A percentile compares a stretch with the other conserved stretches of the same genome.
Conservation (phyloP, 1,284 basidiomycete genomes). For the Irpex sp. region DNA sequence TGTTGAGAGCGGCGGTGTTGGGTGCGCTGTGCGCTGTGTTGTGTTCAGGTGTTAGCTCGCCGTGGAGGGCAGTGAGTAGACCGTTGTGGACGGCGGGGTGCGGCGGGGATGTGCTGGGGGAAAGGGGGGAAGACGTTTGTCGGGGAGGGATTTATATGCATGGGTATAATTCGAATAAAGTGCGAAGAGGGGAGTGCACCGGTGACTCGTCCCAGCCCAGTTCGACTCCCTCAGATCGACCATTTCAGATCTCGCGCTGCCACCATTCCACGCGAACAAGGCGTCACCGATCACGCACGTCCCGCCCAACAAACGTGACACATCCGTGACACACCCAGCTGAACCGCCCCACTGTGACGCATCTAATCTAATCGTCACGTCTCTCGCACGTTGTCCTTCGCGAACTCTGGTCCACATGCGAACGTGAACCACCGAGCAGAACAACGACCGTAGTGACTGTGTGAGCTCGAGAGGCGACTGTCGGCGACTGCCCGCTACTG, state of each 20-base stretch:
- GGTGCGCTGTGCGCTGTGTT: neutral
- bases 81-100: neutral
- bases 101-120: neutral
- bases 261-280: neutral
- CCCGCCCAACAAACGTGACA: neutral
- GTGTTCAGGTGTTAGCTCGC: neutral
- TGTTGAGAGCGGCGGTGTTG: neutral
- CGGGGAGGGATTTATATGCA: neutral
- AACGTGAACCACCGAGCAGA: no score
- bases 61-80: neutral
- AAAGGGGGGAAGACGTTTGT: neutral
- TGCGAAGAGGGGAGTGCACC: neutral
- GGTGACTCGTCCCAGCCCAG: neutral
- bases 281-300: neutral
- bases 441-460: no score
- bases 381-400: neutral
- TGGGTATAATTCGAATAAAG: neutral
- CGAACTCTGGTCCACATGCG: neutral
- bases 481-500: no score
- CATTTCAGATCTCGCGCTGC: neutral
- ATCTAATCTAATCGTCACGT: neutral
- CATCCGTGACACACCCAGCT: neutral
- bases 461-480: no score
- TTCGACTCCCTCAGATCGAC: neutral
- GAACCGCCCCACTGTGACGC: neutral